Evolutionary conservation across 2,329 filamentous ascomycete genomes (phyloP), one percentile per base, ranked within the genome.

Genomic region (Colletotrichum orbiculare): DNA sequence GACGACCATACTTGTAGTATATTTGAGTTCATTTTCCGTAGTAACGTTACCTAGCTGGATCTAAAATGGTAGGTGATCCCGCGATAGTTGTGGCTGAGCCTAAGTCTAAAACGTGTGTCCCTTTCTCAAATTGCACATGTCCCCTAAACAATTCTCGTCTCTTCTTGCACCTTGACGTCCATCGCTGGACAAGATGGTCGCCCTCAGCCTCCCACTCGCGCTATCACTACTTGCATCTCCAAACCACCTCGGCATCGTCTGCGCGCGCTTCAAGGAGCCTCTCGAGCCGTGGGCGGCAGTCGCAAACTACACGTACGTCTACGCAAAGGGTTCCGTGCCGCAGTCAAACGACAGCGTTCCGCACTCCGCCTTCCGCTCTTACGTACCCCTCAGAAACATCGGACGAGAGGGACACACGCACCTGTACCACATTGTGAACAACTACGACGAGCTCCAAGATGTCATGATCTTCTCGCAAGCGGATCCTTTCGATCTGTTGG

Each of bases 401-500:
- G 57, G 66, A 12, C 66, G 67, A 10, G 61, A 68, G 12, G 57
- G 67, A 2, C 61, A 68, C 11, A 68, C 57, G 1, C 43, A 68
- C 47, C 45, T 67, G 9, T 58, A 50, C 17, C 60, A 62, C 49
- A 62, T 69, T 7, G 55, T 56, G 10, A 58, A 17, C 15, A 41
- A 67, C 56, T 60, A 67, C 12, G 48, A 60, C 43, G n/a, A 12
- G 3, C 66, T 69, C 25, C 62, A 68, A 35, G 67, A 69, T 2
- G 48, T 66, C 58, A 63, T 62, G 54, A 39, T 69, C 49, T 69
- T 69, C 43, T 46, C 61, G 8, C 67, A 68, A 39, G 67, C 66
- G 8, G 58, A 50, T 6, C 66, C 66, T 0, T 68, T 68, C 13
- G 66, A 66, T 11, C 54, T 69, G 0, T 41, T 68, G 7, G 46